Evolutionary conservation across 805 yeast genomes (phyloP).

Genomic region (Wickerhamomyces queroliae): DNA sequence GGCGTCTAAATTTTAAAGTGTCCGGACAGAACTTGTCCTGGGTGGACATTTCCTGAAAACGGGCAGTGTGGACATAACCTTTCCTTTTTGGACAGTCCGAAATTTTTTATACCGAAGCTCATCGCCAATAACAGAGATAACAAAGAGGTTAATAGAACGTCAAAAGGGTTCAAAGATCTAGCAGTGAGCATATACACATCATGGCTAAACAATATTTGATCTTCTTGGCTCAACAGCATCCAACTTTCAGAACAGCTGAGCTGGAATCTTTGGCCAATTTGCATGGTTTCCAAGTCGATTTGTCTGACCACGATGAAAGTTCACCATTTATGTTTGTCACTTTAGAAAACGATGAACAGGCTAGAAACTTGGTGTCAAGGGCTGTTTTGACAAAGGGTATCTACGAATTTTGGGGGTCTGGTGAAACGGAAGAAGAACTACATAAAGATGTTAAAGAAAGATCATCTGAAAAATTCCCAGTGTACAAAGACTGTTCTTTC

Average conservation of each 20-base stretch:
- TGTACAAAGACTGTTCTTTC: slow-evolving; percentile 47
- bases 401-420: slow-evolving; percentile 83
- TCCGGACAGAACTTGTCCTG: too few species aligned
- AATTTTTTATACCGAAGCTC: too few species aligned
- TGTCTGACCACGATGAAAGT: slow-evolving; percentile 48
- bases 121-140: too few species aligned
- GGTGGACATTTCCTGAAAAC: background rate
- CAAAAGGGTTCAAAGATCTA: too few species aligned
- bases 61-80: too few species aligned
- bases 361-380: slow-evolving; percentile 55
- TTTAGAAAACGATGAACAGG: slow-evolving; percentile 62
- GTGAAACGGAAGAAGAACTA: slow-evolving; percentile 45
- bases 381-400: slow-evolving; percentile 69
- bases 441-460: slow-evolving; percentile 40
- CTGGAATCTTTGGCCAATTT: slow-evolving; percentile 77
- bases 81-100: too few species aligned
- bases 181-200: too few species aligned
- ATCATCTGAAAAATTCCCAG: slow-evolving; percentile 15
- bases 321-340: slow-evolving; percentile 71
- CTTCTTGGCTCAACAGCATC: slow-evolving; percentile 82
- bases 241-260: slow-evolving; percentile 75
- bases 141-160: too few species aligned
- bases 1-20: too few species aligned
- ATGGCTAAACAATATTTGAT: slow-evolving; percentile 59
- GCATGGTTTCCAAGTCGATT: slow-evolving; percentile 48